Base-by-base conservation (phyloP, 108 stramenopile species). In the Cyclostephanos tholiformis region DNA sequence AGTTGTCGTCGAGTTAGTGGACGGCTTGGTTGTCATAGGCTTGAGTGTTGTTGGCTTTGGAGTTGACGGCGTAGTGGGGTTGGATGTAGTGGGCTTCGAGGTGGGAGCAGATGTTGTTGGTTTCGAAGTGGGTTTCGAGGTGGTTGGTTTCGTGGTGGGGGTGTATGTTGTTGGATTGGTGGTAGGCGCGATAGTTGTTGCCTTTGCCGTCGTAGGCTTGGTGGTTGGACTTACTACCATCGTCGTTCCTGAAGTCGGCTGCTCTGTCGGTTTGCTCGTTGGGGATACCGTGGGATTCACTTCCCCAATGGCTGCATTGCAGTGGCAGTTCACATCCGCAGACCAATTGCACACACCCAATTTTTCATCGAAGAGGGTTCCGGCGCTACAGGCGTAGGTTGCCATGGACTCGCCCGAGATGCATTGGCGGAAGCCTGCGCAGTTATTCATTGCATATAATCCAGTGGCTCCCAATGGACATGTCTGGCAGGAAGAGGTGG, bases 281-380 rank as follows among this genome's bases (percentile, higher is more conserved):
- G 44, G 44, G 44, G 44, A 14, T 17, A 14, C 44, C 3, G 44
- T 46, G 44, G 44, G 44, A 16, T 14, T 16, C 14, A 14, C 44
- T 46, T 41, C 6, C 12, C 44, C 44, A 0, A 16, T 16, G 3
- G 14, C 13, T 55, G 23, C 1, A 26, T 4, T 16, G 26, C 53
- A 55, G 0, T 55, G 10, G 26, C 53, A 55, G 10, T 55, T 55
- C 25, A 55, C 53, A 2, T 25, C 53, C 2, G 4, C 10, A 2
- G 53, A 19, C 53, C 53, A 55, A 5, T 55, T 55, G 26, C 53
- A 55, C 23, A 55, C 53, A 26, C 53, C 53, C 23, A 55, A 4
- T 19, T 25, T 55, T 26, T 26, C 26, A 16, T 55, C 53, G 53
- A 55, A 55, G 11, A 55, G 26, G 3, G 53, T 55, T 5, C 53